Base-by-base conservation (phyloP, 768 basidiomycete genomes). In the Russula olivacea region DNA sequence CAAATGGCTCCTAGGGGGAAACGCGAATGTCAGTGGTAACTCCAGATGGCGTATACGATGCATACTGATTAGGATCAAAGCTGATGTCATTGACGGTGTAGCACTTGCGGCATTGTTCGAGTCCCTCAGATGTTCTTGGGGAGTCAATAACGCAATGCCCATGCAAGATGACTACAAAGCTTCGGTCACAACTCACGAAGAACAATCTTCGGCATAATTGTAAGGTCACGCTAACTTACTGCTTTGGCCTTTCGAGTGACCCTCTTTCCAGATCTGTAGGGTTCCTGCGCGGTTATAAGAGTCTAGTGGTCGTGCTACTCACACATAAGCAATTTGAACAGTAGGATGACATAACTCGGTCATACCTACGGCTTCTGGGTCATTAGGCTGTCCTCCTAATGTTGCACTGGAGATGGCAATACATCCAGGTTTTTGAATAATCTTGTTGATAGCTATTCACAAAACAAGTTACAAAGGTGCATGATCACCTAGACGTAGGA, bases 31-130 rank as follows among this genome's bases (percentile, higher is more conserved):
- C 11, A 38, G 32, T 38, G 34, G 6, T 2, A 55, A 5, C 15
- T 15, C 38, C 12, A 32, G 6, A 15, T 0, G 10, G 12, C 34
- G 23, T 17, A 47, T 3, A 40, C 17, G 4, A 23, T 3, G 12
- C 63, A 19, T 62, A 68, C 67, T 17, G 47, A 52, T 61, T 66
- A 17, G 67, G 67, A 50, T 68, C 67, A 56, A 68, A 68, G n/a
- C 54, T 59, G 10, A 68, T 55, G 36, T 43, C 55, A 48, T 66
- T 59, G 8, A 68, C 67, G 43, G 65, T 66, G 34, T 59, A 68
- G 28, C 61, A 62, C 36, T 66, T 68, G 25, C 14, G 21, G 28
- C 49, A 63, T 53, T 32, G 36, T 14, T 60, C 55, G 28, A 25
- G 14, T 10, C 14, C 25, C 48, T 36, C 41, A 30, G 61, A 25